phyloP scores from a whole-genome alignment of 2,329 filamentous ascomycete species.

The Colletotrichum liaoningense region DNA sequence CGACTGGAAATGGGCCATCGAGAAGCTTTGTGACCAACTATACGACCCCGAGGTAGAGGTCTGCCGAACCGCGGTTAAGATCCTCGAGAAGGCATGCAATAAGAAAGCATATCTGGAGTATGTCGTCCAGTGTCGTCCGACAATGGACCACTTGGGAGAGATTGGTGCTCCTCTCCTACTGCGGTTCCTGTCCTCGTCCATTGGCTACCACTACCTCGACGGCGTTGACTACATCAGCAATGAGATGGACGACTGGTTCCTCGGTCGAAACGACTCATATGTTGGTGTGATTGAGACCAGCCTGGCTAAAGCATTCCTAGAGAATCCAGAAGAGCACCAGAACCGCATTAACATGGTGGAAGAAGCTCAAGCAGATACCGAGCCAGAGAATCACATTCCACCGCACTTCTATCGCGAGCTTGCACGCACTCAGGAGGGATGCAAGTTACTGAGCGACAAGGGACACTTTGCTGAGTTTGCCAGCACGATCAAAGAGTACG shows the following conservation, averaged over 20 bases:
- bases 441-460: constrained; percentile 88
- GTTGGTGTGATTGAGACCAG: constrained; percentile 96
- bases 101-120: constrained; percentile 91
- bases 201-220: constrained; percentile 97
- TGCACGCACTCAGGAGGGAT: constrained; percentile 92
- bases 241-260: constrained; percentile 99
- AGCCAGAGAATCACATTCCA: constrained; percentile 79
- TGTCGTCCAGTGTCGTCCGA: constrained; percentile 94
- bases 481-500: constrained; percentile 87
- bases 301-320: constrained; percentile 84
- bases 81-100: constrained; percentile 97
- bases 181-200: constrained; percentile 93
- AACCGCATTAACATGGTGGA: constrained; percentile 69
- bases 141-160: constrained; percentile 93
- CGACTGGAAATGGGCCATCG: constrained; percentile 95
- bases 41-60: constrained; percentile 98
- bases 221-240: constrained; percentile 98
- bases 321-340: constrained; percentile 69
- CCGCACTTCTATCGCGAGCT: constrained; percentile 98
- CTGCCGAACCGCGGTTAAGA: constrained; percentile 95
- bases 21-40: constrained; percentile 95
- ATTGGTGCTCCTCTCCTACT: constrained; percentile 94
- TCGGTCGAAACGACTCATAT: constrained; percentile 96
- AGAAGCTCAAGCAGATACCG: constrained; percentile 66
- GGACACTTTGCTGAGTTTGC: constrained; percentile 97